Conservation (phyloP, 1,284 basidiomycete species). For the Sanghuangporus sanghuang region DNA sequence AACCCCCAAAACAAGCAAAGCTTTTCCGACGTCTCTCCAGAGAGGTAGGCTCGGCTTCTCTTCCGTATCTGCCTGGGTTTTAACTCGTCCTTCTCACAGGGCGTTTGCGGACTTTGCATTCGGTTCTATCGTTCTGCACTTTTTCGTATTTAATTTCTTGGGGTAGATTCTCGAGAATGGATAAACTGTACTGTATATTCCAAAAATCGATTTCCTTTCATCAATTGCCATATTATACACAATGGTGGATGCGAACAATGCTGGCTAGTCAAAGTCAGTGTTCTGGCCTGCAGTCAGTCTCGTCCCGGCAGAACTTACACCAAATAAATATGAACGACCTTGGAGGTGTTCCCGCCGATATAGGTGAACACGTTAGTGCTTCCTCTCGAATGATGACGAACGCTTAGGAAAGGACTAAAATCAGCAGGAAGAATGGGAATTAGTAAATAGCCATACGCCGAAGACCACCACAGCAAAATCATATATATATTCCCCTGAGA, state of each 20-base stretch:
- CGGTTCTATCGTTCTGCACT: slow-evolving; percentile 92
- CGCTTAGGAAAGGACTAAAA: slow-evolving; percentile 38
- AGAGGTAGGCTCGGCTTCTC: slow-evolving; percentile 58
- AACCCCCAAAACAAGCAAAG: slow-evolving; percentile 78
- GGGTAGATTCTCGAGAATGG: slow-evolving; percentile 40
- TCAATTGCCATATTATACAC: slow-evolving; percentile 3
- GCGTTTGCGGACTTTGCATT: slow-evolving; percentile 96
- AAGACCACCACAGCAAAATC: slow-evolving; percentile 79
- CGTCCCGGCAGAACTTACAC: background rate
- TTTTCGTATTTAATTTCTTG: slow-evolving; percentile 98
- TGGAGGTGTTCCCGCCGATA: background rate
- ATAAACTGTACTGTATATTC: background rate
- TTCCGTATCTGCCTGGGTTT: background rate
- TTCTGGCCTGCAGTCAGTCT: background rate
- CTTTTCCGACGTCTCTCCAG: slow-evolving; percentile 91
- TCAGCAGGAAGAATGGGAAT: slow-evolving; percentile 15
- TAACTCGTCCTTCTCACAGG: slow-evolving; percentile 36
- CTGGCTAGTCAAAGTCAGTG: background rate
- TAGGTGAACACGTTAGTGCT: slow-evolving; percentile 24
- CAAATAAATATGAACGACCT: background rate
- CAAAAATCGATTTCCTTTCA: background rate
- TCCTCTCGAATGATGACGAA: slow-evolving; percentile 68
- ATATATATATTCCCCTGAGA: slow-evolving; percentile 69
- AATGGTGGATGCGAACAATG: background rate
- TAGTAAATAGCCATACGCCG: slow-evolving; percentile 47